Evolutionary conservation across 2,329 filamentous ascomycete species (phyloP).

Genomic region (Gliomastix tumulicola): DNA sequence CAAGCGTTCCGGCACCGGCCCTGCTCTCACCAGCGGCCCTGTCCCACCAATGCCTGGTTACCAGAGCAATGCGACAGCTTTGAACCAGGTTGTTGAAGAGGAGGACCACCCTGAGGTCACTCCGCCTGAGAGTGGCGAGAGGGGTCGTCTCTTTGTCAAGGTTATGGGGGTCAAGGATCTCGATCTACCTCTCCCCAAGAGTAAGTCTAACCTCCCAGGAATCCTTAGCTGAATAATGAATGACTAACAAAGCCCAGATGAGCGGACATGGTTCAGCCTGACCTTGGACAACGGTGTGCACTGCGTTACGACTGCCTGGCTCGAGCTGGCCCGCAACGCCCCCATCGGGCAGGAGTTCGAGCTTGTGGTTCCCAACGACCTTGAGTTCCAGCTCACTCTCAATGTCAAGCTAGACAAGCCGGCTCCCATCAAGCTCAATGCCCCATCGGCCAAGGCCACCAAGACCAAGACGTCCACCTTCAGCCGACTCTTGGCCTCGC

Average conservation of each 20-base stretch:
- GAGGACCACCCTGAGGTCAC: conserved; percentile 49
- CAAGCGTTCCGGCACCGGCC: conserved; percentile 28
- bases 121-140: conserved; percentile 73
- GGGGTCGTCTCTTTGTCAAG: conserved; percentile 92
- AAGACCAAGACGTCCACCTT: conserved; percentile 81
- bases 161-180: conserved; percentile 97
- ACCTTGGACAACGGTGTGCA: conserved; percentile 98
- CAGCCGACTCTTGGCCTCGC: conserved; percentile 85
- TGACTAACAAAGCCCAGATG: conserved; percentile 49
- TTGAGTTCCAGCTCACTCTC: conserved; percentile 97
- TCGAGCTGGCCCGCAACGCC: conserved; percentile 84
- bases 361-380: conserved; percentile 89
- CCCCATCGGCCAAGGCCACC: conserved; percentile 52
- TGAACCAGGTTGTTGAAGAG: conserved; percentile 64
- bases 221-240: background rate
- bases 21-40: conserved; percentile 42
- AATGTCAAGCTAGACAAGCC: conserved; percentile 91
- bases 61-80: conserved; percentile 65
- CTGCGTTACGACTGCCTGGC: conserved; percentile 93
- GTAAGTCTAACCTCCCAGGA: conserved; percentile 43
- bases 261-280: conserved; percentile 89
- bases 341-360: conserved; percentile 98
- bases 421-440: conserved; percentile 47
- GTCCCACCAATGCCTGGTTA: conserved; percentile 83
- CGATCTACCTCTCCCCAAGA: conserved; percentile 82